Evolutionary conservation across 1,139 yeast species (phyloP), one percentile per base, ranked within the genome.

Genomic region (Insectozyma bohioensis): DNA sequence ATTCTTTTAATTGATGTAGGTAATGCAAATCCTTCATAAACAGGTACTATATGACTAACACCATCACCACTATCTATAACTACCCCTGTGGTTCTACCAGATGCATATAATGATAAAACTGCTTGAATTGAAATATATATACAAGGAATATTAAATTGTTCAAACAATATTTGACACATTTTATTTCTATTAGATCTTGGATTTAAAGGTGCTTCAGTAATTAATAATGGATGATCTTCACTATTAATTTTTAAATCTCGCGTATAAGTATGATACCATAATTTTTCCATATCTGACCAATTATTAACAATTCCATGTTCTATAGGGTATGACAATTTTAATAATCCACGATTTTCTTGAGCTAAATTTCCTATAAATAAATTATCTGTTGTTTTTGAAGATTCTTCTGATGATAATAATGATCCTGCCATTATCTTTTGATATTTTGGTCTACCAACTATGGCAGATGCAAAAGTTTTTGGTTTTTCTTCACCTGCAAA

Each of bases 41-140:
- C 87, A 0, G 97, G 96, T 1, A 87, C 95, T 6, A 86, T 72
- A 52, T 85, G 92, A 28, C 85, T 76, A 15, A 87, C 95, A 3
- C 97, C 97, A 53, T 90, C 97, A 4, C 97, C 97, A 24, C 85
- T 76, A 54, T 90, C 97, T 10, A 90, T 56, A 8, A 87, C 95
- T 24, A 86, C 75, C 1, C 97, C 97, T 0, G 95, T 88, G 3
- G 97, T 90, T 45, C 88, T 65, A 0, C 97, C 97, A 3, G 86
- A 75, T 0, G 97, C 90, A 60, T 90, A 90, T 21, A 90, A 63
- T 2, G 96, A 76, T 34, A 90, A 63, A 10, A 88, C 90, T 0
- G 95, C 94, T 46, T 88, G 97, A 29, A 85, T 73, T 3, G 88
- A 77, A 12, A 87, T 63, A 52, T 86, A 86, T n/a, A 87, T 51